Evolutionary conservation across 2,329 filamentous ascomycete species (phyloP).

Genomic region (Dendryphion nanum): DNA sequence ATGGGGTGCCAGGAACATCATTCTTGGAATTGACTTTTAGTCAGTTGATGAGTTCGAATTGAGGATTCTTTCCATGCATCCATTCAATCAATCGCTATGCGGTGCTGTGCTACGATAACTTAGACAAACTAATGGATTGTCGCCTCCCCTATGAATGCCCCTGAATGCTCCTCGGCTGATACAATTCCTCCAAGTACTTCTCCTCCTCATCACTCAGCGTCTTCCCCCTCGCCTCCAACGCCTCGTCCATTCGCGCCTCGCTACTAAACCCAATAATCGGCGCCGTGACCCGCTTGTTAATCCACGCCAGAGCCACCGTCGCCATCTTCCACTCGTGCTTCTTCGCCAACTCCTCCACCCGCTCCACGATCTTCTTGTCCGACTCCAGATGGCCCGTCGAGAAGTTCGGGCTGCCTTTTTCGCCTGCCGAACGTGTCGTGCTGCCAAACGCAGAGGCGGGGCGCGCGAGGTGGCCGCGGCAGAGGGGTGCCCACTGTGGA

Average conservation of each 20-base stretch:
- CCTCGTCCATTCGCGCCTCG: slow-evolving; percentile 50
- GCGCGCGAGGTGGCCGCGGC: slow-evolving; percentile 42
- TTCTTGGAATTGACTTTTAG: too few relatives aligned
- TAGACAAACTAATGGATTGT: too few relatives aligned
- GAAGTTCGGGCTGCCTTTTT: slow-evolving; percentile 20
- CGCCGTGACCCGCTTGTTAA: slow-evolving; percentile 45
- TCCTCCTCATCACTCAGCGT: slow-evolving; percentile 49
- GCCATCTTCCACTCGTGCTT: slow-evolving; percentile 62
- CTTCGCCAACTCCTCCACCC: slow-evolving; percentile 59
- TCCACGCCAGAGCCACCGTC: slow-evolving; percentile 64
- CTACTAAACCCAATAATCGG: slow-evolving; percentile 55
- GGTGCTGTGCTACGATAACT: too few relatives aligned
- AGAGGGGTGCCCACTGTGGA: slow-evolving; percentile 24
- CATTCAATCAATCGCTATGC: not conserved
- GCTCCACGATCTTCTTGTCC: slow-evolving; percentile 53
- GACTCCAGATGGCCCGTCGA: slow-evolving; percentile 34
- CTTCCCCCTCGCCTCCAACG: slow-evolving; percentile 45
- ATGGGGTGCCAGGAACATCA: too few relatives aligned
- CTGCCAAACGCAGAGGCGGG: slow-evolving; percentile 27
- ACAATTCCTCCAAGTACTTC: slow-evolving; percentile 51
- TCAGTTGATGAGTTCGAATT: too few relatives aligned
- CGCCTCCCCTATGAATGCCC: too few relatives aligned
- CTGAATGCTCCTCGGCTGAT: slow-evolving; percentile 31
- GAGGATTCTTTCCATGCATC: too few relatives aligned
- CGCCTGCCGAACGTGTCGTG: slow-evolving; percentile 35